Conservation (phyloP, 208 protist genomes). For the Vickermania ingenoplastis region DNA sequence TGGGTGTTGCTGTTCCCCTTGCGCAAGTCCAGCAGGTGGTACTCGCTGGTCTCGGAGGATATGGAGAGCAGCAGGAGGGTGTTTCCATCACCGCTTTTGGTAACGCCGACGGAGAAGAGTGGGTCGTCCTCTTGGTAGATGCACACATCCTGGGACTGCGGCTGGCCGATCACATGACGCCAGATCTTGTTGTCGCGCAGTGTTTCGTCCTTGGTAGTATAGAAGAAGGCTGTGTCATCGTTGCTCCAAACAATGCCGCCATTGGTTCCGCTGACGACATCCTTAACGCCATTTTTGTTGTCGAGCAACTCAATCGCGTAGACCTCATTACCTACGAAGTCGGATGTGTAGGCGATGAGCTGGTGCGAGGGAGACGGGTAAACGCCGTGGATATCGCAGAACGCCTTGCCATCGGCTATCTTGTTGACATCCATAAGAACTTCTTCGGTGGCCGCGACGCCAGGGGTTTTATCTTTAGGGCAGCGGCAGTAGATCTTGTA, state of each 20-base stretch:
- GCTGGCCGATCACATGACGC: constrained; percentile 69
- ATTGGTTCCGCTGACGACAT: constrained; percentile 60
- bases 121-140: constrained; percentile 70
- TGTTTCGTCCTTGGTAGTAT: constrained; percentile 69
- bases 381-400: constrained; percentile 60
- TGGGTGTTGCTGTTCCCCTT: constrained; percentile 34
- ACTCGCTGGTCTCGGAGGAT: constrained; percentile 74
- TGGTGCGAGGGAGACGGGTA: constrained; percentile 40
- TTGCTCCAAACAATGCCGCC: constrained; percentile 64
- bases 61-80: constrained; percentile 49
- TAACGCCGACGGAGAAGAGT: constrained; percentile 48
- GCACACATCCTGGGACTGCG: constrained; percentile 62
- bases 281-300: constrained; percentile 13
- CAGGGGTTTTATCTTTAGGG: constrained; percentile 27
- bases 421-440: constrained; percentile 77
- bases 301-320: constrained; percentile 69
- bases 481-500: constrained; percentile 86
- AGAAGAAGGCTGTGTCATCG: constrained; percentile 66
- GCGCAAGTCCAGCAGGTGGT: constrained; percentile 65
- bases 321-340: constrained; percentile 76
- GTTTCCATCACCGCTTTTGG: constrained; percentile 52
- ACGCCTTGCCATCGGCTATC: constrained; percentile 68
- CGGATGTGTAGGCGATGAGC: constrained; percentile 73
- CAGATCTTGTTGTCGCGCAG: constrained; percentile 79
- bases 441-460: constrained; percentile 45